Evolutionary conservation across 2,329 filamentous ascomycete genomes (phyloP).

Genomic region (Dactylonectria macrodidyma): DNA sequence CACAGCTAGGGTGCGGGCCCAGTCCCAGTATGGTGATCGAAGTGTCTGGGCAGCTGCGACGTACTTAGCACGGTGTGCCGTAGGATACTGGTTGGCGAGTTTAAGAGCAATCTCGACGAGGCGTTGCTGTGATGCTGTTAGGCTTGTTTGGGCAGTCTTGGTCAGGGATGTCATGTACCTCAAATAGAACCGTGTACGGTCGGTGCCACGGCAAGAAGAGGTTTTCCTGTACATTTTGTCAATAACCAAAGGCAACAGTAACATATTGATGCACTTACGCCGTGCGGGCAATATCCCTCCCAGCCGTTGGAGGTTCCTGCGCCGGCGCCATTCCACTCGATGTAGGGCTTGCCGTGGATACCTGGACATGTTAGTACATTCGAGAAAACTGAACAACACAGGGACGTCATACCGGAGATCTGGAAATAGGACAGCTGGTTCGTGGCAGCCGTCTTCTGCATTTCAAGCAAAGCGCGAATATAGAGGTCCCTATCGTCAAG

Average conservation of each 20-base stretch:
- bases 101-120: constrained; percentile 14
- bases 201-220: constrained; percentile 70
- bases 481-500: constrained; percentile 61
- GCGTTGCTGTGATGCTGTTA: constrained; percentile 9
- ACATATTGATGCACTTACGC: too few species aligned
- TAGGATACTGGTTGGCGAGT: constrained; percentile 53
- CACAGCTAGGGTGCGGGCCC: constrained; percentile 59
- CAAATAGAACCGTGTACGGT: constrained; percentile 67
- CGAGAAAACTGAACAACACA: too few species aligned
- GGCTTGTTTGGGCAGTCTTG: neutral
- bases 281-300: too few species aligned
- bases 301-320: too few species aligned
- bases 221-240: constrained; percentile 55
- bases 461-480: constrained; percentile 60
- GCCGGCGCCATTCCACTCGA: constrained; percentile 47
- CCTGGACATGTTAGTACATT: too few species aligned
- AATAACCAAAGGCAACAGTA: too few species aligned
- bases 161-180: constrained; percentile 49
- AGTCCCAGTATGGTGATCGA: constrained; percentile 70
- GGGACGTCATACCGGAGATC: constrained; percentile 54
- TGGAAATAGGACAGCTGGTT: constrained; percentile 66
- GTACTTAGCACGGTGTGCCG: constrained; percentile 55
- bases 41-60: constrained; percentile 61
- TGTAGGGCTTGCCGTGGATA: constrained; percentile 60
- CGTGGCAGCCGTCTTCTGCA: constrained; percentile 57